Base-by-base conservation (phyloP, 1,284 basidiomycete species). In the Ceratorhiza oryzae-sativae region DNA sequence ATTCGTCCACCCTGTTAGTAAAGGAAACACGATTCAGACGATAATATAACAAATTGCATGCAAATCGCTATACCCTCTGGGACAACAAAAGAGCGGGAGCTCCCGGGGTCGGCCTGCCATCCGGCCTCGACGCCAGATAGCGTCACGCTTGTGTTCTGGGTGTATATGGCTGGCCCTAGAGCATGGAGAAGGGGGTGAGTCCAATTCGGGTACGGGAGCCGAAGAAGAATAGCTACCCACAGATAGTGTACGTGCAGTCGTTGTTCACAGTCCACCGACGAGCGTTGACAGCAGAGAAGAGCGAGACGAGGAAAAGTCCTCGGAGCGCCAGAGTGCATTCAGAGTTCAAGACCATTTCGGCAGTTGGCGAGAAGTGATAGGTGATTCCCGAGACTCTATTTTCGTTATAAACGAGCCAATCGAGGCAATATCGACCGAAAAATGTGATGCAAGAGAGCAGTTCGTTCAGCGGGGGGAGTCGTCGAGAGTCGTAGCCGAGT, bases 261-360 rank as follows among this genome's bases (percentile, higher is more conserved):
- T 68, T 68, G 51, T 68, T 68, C 41, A 68, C 51, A 45, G 63
- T 68, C 63, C 63, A 68, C 36, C 63, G 49, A 4, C 63, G 48
- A 23, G 63, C 51, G 2, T 48, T 23, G 13, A 41, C 63, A 30
- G 51, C 51, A 39, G 63, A 46, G 36, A 68, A 34, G 36, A 53
- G 63, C 34, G 49, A 36, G 27, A 49, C 23, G 25, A 68, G 49
- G 39, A 68, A 49, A 45, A 55, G 23, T 8, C 49, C 63, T 32
- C 63, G 63, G 51, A 68, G 49, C 32, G 49, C 63, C 51, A 68
- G 27, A 6, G 48, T 42, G 9, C 1, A 41, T 56, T 45, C 63
- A 45, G 63, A 68, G 51, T 68, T 68, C 49, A 56, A 23, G n/a
- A 36, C n/a, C 63, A 68, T 68, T 39, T 56, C 39, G 51, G 51